A percentile compares a stretch with the other conserved stretches of the same genome.
phyloP scores from a whole-genome alignment of 768 basidiomycete species.

The Pleurotus djamor region DNA sequence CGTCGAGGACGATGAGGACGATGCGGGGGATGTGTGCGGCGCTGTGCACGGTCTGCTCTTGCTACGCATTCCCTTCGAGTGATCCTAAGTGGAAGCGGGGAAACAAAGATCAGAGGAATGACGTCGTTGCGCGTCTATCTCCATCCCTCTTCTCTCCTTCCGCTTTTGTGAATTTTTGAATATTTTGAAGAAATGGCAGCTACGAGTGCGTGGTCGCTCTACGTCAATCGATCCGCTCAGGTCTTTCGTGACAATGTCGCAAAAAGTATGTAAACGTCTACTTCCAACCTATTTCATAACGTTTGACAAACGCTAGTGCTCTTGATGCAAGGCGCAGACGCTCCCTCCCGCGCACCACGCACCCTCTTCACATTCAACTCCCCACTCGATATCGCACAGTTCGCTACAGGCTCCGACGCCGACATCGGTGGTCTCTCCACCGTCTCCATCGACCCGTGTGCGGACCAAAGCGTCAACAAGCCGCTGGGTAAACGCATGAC shows the following conservation, averaged over 20 bases:
- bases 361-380: slow-evolving; percentile 68
- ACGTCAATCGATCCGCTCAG: slow-evolving; percentile 35
- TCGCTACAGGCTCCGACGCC: slow-evolving; percentile 79
- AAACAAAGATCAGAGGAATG: too few species aligned
- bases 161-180: too few species aligned
- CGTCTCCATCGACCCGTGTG: slow-evolving; percentile 71
- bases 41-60: neutral
- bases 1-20: neutral
- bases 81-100: neutral
- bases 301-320: slow-evolving; percentile 44
- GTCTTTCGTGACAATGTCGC: slow-evolving; percentile 28
- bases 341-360: slow-evolving; percentile 56
- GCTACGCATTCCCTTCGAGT: neutral
- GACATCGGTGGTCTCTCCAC: slow-evolving; percentile 88
- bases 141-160: too few species aligned
- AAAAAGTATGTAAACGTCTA: slow-evolving; percentile 23
- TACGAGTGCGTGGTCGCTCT: slow-evolving; percentile 23
- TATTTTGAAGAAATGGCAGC: too few species aligned
- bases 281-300: neutral
- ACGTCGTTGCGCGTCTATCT: too few species aligned
- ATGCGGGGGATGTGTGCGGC: neutral
- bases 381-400: slow-evolving; percentile 52
- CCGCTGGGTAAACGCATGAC: slow-evolving; percentile 49
- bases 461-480: slow-evolving; percentile 40
- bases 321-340: slow-evolving; percentile 75